A percentile compares a stretch with the other conserved stretches of the same genome.
These are phyloP conservation scores for Saturnispora bothae DNA, from an alignment of 805 yeast genomes.

Conservation along the genomic window DNA sequence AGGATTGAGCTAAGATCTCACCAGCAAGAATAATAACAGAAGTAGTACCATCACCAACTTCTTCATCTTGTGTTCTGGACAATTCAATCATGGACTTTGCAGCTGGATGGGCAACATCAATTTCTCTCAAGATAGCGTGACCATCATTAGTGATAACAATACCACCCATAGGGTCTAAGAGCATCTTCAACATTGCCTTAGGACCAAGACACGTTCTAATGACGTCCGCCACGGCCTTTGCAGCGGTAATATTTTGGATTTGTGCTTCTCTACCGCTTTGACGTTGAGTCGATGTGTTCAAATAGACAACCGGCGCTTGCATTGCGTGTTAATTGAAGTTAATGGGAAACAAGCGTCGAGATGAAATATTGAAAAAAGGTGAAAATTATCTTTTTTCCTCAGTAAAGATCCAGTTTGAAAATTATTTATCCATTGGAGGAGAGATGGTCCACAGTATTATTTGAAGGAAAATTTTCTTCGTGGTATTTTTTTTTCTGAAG, in stretches of 20 bases:
- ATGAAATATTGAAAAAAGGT: too few species aligned
- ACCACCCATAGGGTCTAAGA: conserved; percentile 94
- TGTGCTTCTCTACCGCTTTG: conserved; percentile 97
- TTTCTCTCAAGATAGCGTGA: conserved; percentile 94
- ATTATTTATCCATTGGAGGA: too few species aligned
- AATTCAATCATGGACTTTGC: conserved; percentile 98
- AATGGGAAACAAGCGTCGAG: too few species aligned
- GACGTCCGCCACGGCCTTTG: conserved; percentile 98
- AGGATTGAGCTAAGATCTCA: conserved; percentile 89
- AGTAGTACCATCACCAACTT: conserved; percentile 85
- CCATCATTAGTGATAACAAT: conserved; percentile 97
- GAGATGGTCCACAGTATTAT: background rate
- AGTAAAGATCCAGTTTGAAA: too few species aligned
- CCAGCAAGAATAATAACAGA: conserved; percentile 96
- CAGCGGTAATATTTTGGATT: conserved; percentile 93
- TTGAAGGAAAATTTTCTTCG: background rate
- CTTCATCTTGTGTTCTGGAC: conserved; percentile 96
- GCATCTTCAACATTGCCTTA: conserved; percentile 97
- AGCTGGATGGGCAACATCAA: conserved; percentile 97
- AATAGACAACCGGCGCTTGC: conserved; percentile 80
- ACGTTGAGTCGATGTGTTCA: conserved; percentile 84
- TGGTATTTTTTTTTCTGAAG: too few species aligned
- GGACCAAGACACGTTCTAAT: conserved; percentile 98
- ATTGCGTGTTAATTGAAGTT: too few species aligned
- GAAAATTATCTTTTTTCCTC: too few species aligned